Percentiles rank a stretch among this genome's conserved stretches.
Evolutionary conservation across 495 filamentous ascomycete genomes (phyloP).

Genomic region (Oidiodendron maius): DNA sequence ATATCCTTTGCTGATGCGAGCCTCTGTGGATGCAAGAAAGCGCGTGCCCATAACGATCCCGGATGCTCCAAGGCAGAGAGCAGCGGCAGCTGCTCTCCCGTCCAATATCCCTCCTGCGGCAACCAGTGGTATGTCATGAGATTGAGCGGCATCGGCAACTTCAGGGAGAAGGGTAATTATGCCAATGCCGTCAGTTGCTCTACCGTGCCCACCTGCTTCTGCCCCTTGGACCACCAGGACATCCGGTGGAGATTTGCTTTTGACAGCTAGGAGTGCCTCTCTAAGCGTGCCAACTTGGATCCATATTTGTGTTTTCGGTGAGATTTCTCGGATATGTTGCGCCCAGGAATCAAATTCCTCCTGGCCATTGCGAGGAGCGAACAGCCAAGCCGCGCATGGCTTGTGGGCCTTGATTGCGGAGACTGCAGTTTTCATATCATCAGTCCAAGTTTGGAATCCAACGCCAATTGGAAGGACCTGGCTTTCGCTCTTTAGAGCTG

Average conservation of each 20-base stretch:
- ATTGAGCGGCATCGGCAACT: conserved; percentile 43
- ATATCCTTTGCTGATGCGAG: conserved; percentile 49
- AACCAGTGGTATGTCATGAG: conserved; percentile 42
- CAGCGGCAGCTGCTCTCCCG: conserved; percentile 51
- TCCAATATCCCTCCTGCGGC: conserved; percentile 64
- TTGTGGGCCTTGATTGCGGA: conserved; percentile 36
- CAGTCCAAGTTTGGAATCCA: conserved; percentile 56
- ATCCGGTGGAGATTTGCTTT: conserved; percentile 44
- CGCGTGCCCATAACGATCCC: conserved; percentile 60
- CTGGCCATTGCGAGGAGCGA: conserved; percentile 44
- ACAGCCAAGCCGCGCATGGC: conserved; percentile 69
- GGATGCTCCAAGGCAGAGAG: conserved; percentile 52
- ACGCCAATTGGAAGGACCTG: conserved; percentile 55
- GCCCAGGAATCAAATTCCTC: conserved; percentile 57
- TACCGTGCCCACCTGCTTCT: conserved; percentile 68
- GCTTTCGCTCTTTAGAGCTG: too few species aligned
- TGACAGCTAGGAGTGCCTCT: conserved; percentile 43
- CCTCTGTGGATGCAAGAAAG: conserved; percentile 53
- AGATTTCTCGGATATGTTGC: conserved; percentile 36
- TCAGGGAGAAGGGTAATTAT: conserved; percentile 23
- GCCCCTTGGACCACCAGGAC: conserved; percentile 67
- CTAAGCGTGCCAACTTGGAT: conserved; percentile 59
- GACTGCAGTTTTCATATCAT: conserved; percentile 29
- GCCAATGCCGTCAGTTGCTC: conserved; percentile 41
- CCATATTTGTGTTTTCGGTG: conserved; percentile 51